These are phyloP conservation scores for Botryotinia calthae DNA, from an alignment of 2,329 filamentous ascomycete species.

Conservation along the genomic window DNA sequence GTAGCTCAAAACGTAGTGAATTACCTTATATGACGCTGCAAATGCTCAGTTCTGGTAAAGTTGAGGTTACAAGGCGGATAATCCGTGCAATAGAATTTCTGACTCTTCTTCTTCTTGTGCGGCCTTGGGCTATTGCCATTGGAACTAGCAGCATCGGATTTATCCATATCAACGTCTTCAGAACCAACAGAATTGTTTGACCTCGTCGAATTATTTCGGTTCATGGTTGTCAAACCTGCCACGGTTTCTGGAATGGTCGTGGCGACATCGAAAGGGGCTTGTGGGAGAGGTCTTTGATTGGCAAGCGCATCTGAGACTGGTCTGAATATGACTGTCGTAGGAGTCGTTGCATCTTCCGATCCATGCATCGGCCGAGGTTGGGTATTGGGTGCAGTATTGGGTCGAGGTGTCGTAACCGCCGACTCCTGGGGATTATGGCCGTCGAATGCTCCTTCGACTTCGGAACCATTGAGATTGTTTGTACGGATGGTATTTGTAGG, in stretches of 20 bases:
- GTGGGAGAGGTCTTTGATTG: constrained; percentile 55
- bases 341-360: constrained; percentile 54
- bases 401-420: constrained; percentile 53
- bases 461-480: constrained; percentile 35
- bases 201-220: constrained; percentile 58
- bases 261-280: constrained; percentile 47
- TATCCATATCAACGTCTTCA: constrained; percentile 73
- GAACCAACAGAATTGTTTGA: constrained; percentile 60
- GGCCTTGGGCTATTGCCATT: constrained; percentile 65
- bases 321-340: constrained; percentile 59
- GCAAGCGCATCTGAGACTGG: constrained; percentile 38
- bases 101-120: constrained; percentile 92
- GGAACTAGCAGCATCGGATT: constrained; percentile 58
- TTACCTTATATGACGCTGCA: constrained; percentile 90
- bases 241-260: constrained; percentile 49
- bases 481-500: constrained; percentile 57
- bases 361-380: constrained; percentile 43
- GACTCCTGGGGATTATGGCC: constrained; percentile 45
- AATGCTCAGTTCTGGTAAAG: constrained; percentile 93
- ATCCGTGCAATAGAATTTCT: constrained; percentile 93
- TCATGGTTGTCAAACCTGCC: constrained; percentile 45
- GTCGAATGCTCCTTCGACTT: not conserved
- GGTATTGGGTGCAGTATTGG: constrained; percentile 45
- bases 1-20: constrained; percentile 25
- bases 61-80: constrained; percentile 92